Evolutionary conservation across 441 rosid species (phyloP), one percentile per base, ranked within the genome.

Genomic region (Erysimum cheiri): DNA sequence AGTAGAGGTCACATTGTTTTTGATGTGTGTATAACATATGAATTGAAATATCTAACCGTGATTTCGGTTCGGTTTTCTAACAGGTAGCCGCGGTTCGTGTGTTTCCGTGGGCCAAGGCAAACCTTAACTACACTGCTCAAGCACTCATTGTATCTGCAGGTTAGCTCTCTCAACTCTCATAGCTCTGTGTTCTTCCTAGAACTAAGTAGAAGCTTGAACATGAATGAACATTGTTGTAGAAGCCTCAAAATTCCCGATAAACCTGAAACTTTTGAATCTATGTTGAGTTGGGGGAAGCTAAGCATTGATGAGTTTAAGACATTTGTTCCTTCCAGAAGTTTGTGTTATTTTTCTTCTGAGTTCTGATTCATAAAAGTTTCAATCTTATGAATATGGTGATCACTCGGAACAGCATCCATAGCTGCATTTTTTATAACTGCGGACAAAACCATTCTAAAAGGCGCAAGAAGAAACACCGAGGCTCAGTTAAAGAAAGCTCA

Each of bases 61-160:
- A 33, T 47, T 32, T 19, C 12, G 40, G 0, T 0, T 40, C 2
- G 15, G 17, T 60, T 60, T 44, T 1, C 0, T 46, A n/a, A 74
- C 85, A 89, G 93, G 33, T 91, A 72, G 69, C 54, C 57, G 86
- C 80, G 24, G 85, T 80, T 79, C 93, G 93, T 24, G 5, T 60
- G 73, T 43, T 87, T 68, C 97, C 96, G 14, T 87, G 96, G 96
- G 97, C 96, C 8, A 91, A 89, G 77, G 88, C 90, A 10, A 89
- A 89, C 84, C 88, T 91, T 44, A 89, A 91, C 76, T 82, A 89
- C 76, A 85, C 90, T 65, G 97, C 88, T 63, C 97, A 89, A 66
- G 89, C 96, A 39, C 96, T 91, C 61, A 80, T 91, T 68, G 64
- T 87, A 75, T 89, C 90, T 22, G 71, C 75, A 71, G 92, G 97